Base-by-base conservation (phyloP, 2,329 filamentous ascomycete species). In the Diaporthe sp. region DNA sequence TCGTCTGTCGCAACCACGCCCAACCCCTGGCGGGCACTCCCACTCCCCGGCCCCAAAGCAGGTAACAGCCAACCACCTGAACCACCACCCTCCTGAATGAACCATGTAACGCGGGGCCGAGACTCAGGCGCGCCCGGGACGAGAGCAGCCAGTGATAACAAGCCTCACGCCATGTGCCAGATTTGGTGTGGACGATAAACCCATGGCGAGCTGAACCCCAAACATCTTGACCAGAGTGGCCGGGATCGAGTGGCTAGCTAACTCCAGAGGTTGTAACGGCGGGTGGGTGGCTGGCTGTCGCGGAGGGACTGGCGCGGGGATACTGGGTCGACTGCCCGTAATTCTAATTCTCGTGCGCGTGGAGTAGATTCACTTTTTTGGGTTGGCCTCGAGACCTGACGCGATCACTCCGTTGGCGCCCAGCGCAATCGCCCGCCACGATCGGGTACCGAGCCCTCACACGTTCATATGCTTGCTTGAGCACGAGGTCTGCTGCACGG, bases 151-250 rank as follows among this genome's bases (percentile, higher is more conserved):
- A 40, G 38, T 61, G n/a, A n/a, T n/a, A 25, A 9, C 5, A 38
- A 25, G 30, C 30, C 42, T 38, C 45, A 12, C 30, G 28, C 8
- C 30, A 19, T 17, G 64, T 38, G 45, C 8, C 64, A 28, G 30
- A 25, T 25, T 54, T 25, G 22, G 25, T 22, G 28, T 28, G 30
- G 22, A 35, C 40, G 30, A 52, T 38, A 66, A n/a, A n/a, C 22
- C 64, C 64, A 67, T 38, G 64, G 30, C 33, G 3, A 67, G 64
- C 64, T 67, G 64, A 38, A 38, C 28, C 4, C 33, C 45, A 17
- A n/a, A 40, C 25, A 42, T 15, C 40, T 22, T 33, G 25, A 30
- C 25, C 40, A 30, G 15, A 47, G 25, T 6, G 40, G 60, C 17
- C n/a, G 55, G 30, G 55, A 19, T 28, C 6, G 17, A 42, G 38